phyloP scores from a whole-genome alignment of 202 grass and related monocot genomes.

The Digitaria exilis region DNA sequence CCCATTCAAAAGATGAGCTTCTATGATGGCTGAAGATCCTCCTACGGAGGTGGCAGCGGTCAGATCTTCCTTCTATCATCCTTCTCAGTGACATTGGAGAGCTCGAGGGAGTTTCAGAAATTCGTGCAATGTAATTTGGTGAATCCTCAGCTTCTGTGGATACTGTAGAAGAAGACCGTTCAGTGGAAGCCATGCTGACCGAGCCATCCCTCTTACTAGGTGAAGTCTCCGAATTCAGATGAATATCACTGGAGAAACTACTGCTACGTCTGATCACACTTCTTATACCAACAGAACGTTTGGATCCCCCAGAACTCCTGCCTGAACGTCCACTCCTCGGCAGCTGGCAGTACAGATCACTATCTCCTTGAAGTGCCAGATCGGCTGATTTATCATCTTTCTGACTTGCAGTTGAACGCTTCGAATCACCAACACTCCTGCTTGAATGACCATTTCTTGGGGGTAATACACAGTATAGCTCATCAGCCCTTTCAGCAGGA shows the following conservation, averaged over 20 bases:
- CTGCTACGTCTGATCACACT: slow-evolving; percentile 43
- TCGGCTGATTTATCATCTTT: slow-evolving; percentile 10
- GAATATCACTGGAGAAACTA: slow-evolving; percentile 60
- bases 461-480: slow-evolving; percentile 70
- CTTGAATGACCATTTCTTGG: slow-evolving; percentile 45
- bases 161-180: slow-evolving; percentile 27
- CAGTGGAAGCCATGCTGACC: slow-evolving; percentile 33
- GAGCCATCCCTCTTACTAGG: slow-evolving; percentile 60
- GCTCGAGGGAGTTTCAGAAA: slow-evolving; percentile 38
- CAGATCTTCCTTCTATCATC: slow-evolving; percentile 60
- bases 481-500: slow-evolving; percentile 37
- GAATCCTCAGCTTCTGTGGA: slow-evolving; percentile 37
- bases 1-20: slow-evolving; percentile 73
- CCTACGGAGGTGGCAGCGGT: slow-evolving; percentile 52
- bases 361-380: slow-evolving; percentile 2
- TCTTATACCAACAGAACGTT: slow-evolving; percentile 35
- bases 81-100: slow-evolving; percentile 54
- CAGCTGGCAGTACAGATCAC: slow-evolving; percentile 40
- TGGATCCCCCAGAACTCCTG: slow-evolving; percentile 48
- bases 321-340: slow-evolving; percentile 18
- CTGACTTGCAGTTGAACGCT: slow-evolving; percentile 17
- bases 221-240: slow-evolving; percentile 35
- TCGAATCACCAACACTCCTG: slow-evolving; percentile 52
- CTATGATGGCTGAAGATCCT: slow-evolving; percentile 69
- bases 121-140: neutral